Evolutionary conservation across 228 moss, liverwort and hornwort species (phyloP).

Genomic region (Sphagnum fallax): DNA sequence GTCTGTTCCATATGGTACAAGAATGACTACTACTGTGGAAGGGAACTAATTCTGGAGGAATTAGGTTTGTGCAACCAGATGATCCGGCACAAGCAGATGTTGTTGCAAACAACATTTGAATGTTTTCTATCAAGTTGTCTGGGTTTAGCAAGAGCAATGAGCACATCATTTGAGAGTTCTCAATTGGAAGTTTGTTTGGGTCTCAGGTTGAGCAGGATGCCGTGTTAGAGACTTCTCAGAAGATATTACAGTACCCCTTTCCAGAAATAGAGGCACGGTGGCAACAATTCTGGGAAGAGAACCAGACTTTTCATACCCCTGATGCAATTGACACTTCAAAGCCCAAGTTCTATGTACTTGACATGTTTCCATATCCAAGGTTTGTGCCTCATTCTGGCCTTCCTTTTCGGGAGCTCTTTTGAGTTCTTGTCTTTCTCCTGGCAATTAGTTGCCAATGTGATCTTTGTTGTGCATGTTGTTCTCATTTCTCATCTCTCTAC

Average conservation of each 20-base stretch:
- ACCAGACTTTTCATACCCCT: constrained; percentile 78
- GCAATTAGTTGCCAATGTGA: too few relatives aligned
- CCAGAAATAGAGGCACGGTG: constrained; percentile 71
- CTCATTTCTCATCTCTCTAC: too few relatives aligned
- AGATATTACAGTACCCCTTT: constrained; percentile 66
- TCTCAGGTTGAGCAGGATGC: constrained; percentile 31
- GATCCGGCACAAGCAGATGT: not conserved
- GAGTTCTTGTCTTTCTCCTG: too few relatives aligned
- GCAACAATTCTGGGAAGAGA: constrained; percentile 88
- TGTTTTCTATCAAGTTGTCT: not conserved
- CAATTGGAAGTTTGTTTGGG: not conserved
- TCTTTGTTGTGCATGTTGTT: too few relatives aligned
- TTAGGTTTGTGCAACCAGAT: not conserved
- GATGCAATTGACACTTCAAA: constrained; percentile 72
- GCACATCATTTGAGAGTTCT: not conserved
- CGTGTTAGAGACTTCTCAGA: constrained; percentile 30
- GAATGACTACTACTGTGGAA: too few relatives aligned
- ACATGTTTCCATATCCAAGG: constrained; percentile 99
- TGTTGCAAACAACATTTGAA: constrained; percentile 1
- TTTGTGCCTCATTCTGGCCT: constrained; percentile 15
- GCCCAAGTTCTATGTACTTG: constrained; percentile 85
- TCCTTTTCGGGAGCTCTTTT: too few relatives aligned
- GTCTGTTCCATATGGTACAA: not conserved
- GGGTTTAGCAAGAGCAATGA: not conserved
- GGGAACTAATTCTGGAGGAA: not conserved